Base-by-base conservation (phyloP, 768 basidiomycete genomes). In the Pleurotus pulmonarius region DNA sequence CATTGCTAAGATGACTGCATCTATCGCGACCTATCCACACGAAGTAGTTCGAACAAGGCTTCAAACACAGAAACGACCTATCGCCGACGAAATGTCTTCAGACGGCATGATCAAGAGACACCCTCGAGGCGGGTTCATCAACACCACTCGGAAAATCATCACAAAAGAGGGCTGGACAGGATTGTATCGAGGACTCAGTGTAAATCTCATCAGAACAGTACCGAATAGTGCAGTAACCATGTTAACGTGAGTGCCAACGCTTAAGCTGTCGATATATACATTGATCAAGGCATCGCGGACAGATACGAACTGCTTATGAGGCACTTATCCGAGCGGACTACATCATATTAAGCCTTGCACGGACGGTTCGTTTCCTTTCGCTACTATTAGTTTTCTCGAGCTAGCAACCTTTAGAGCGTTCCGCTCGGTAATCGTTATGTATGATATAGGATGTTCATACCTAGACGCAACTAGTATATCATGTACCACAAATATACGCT, bases 1-100 rank as follows among this genome's bases (percentile, higher is more conserved):
- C n/a, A 73, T 85, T 24, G 89, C 94, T 18, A 99, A 99, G 70
- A 97, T 98, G 91, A 87, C 91, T 1, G 97, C 97, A 6, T 94
- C 94, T 15, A 75, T 98, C 16, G 90, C 88, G 38, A 98, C 97
- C 34, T 99, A 99, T 69, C 97, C 97, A 1, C 97, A 99, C 72
- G 97, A 99, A 71, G 97, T 99, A 44, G 81, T 99, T 37, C 90
- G 97, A n/a, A 98, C 97, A n/a, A 85, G 96, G 4, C 73, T 98
- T 47, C 97, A 99, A 71, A 95, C 96, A 3, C 84, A 87, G 63
- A 79, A 83, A 57, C 82, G 83, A 51, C 87, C 84, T 45, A 75
- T 90, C 47, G 75, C 80, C 44, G 80, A 80, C 61, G 80, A 80
- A 60, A 64, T 80, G 61, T 82, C 81, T 3, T 84, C 83, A 12